These are phyloP conservation scores for Stachybotrys chartarum DNA, from an alignment of 2,329 filamentous ascomycete species.

Conservation along the genomic window DNA sequence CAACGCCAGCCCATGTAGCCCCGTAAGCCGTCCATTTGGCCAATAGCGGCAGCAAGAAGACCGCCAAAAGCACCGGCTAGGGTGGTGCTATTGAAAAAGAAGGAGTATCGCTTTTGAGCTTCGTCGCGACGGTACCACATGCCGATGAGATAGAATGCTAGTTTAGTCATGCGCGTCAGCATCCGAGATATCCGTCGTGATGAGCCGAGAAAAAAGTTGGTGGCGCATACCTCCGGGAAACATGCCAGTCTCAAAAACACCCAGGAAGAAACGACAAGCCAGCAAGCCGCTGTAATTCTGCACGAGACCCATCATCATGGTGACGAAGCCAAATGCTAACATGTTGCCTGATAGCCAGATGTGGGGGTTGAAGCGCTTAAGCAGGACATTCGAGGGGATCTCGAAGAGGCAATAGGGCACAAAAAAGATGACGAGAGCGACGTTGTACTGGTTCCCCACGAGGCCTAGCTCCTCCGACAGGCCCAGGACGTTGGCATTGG, in stretches of 20 bases:
- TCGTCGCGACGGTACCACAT: conserved; percentile 89
- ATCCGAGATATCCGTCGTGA: too few species aligned
- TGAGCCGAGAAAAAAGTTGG: too few species aligned
- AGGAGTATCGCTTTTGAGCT: conserved; percentile 84
- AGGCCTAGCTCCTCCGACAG: conserved; percentile 57
- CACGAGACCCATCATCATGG: conserved; percentile 69
- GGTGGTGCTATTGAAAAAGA: conserved; percentile 84
- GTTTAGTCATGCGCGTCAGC: conserved; percentile 7
- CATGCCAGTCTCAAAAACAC: conserved; percentile 68
- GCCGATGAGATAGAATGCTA: conserved; percentile 62
- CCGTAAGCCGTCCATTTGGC: conserved; percentile 70
- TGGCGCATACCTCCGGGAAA: conserved; percentile 36
- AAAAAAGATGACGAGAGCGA: conserved; percentile 73
- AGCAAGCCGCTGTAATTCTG: conserved; percentile 72
- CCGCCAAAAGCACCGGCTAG: conserved; percentile 81
- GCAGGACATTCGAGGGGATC: conserved; percentile 60
- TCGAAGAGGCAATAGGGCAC: conserved; percentile 67
- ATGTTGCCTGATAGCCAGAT: conserved; percentile 76
- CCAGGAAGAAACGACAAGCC: conserved; percentile 78
- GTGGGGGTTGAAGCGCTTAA: conserved; percentile 56
- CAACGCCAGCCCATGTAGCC: conserved; percentile 72
- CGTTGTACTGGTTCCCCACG: conserved; percentile 58
- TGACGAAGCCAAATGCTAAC: conserved; percentile 73
- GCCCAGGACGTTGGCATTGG: conserved; percentile 65
- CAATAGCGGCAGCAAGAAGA: conserved; percentile 76